Base-by-base conservation (phyloP, 352 stramenopile species). In the Pythium phragmiticola region DNA sequence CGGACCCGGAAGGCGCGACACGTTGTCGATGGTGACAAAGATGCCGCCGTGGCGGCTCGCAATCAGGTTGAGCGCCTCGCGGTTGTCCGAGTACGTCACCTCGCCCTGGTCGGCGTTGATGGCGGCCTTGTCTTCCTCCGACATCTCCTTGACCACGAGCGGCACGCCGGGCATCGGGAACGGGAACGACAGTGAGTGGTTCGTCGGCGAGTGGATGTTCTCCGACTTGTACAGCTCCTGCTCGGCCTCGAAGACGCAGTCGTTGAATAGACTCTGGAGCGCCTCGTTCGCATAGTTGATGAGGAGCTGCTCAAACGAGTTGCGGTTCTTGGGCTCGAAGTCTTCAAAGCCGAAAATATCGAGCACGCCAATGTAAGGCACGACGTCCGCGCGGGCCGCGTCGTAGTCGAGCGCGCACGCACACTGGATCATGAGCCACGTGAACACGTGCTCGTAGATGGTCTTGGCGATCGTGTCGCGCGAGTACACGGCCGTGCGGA, bases 281-380 rank as follows among this genome's bases (percentile, higher is more conserved):
- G 86, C 89, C 59, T 97, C 90, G 68, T 97, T 97, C 30, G 88
- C 86, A 73, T 96, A 97, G 74, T 97, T 97, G 75, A 97, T 97
- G 21, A 94, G 76, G 34, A 97, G 55, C 65, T 97, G 90, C 70
- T 97, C 90, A 52, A 97, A 96, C 47, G 80, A 94, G 73, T 97
- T 97, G 56, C 76, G 82, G 64, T 92, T 92, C 69, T 87, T 98
- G 7, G 82, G 76, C 60, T 93, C 76, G 46, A 97, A 95, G 53
- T 90, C 88, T 64, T 97, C 90, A 66, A 97, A 97, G 16, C 90
- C 90, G 63, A 97, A 97, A 50, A 97, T 97, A 74, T 97, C 90
- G 21, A 97, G 75, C 28, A 97, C 87, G 16, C 88, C 88, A 61
- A 97, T 96, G 80, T 96, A 90, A 36, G 88, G 84, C 33, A 92